Evolutionary conservation across 2,329 filamentous ascomycete species (phyloP).

Genomic region (Emmonsia crescens): DNA sequence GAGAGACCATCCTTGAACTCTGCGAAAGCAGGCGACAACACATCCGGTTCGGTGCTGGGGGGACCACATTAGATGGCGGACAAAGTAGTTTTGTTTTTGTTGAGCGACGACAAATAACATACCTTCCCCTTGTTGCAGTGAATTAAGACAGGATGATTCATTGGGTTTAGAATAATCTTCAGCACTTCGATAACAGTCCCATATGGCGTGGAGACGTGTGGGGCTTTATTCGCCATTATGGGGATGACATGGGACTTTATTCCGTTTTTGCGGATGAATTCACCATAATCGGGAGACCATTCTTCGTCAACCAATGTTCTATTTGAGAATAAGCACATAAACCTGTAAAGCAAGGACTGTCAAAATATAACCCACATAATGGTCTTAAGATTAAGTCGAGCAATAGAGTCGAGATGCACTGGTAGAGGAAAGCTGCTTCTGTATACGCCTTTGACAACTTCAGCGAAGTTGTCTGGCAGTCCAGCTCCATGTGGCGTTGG

Average conservation of each 20-base stretch:
- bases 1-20: constrained; percentile 57
- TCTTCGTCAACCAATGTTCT: constrained; percentile 57
- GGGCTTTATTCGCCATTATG: constrained; percentile 81
- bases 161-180: constrained; percentile 56
- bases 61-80: neutral
- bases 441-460: constrained; percentile 64
- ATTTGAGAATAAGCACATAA: constrained; percentile 5
- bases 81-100: neutral
- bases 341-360: neutral
- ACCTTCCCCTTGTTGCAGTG: constrained; percentile 90
- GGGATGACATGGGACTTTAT: constrained; percentile 66
- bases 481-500: constrained; percentile 23
- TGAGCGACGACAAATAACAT: constrained; percentile 14
- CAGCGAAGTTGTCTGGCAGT: constrained; percentile 63
- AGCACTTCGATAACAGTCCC: constrained; percentile 61
- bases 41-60: constrained; percentile 74
- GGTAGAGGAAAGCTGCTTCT: constrained; percentile 68
- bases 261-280: constrained; percentile 54
- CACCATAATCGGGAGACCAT: constrained; percentile 35
- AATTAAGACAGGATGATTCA: constrained; percentile 70
- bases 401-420: constrained; percentile 60
- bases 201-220: constrained; percentile 50
- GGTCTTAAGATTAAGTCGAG: constrained; percentile 60
- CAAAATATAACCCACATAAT: constrained; percentile 52
- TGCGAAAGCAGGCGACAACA: constrained; percentile 69